Conservation (phyloP, 176 grass and related monocot genomes). For the Phoenix roebelenii region DNA sequence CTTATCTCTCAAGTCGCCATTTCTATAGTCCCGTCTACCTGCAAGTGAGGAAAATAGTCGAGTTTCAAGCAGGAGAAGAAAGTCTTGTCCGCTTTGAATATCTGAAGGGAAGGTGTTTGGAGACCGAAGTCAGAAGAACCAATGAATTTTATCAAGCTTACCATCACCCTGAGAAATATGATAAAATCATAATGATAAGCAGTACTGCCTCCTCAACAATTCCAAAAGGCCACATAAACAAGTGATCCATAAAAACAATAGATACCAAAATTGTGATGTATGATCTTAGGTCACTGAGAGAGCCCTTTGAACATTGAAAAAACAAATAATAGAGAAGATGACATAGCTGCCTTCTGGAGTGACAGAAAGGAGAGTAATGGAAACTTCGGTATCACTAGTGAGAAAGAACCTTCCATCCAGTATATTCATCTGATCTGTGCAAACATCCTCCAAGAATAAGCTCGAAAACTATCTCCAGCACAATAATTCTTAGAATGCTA, state of each 20-base stretch:
- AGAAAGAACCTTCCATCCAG: conserved; percentile 25
- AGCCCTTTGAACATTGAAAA: conserved; percentile 28
- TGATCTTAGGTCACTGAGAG: conserved; percentile 30
- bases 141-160: conserved; percentile 48
- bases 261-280: conserved; percentile 33
- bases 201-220: conserved; percentile 44
- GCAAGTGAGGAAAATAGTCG: conserved; percentile 9
- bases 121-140: conserved; percentile 22
- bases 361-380: conserved; percentile 14
- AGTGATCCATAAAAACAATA: conserved; percentile 40
- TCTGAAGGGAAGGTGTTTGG: conserved; percentile 18
- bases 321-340: conserved; percentile 9
- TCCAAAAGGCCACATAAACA: conserved; percentile 34
- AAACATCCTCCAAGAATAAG: conserved; percentile 29
- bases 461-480: conserved; percentile 26
- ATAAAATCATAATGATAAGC: conserved; percentile 48
- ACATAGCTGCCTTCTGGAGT: conserved; percentile 36
- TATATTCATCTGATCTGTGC: conserved; percentile 26
- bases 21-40: conserved; percentile 61
- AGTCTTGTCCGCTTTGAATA: conserved; percentile 1
- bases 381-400: conserved; percentile 12
- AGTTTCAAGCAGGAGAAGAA: conserved; percentile 6
- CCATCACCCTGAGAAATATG: conserved; percentile 50
- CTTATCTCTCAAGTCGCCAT: conserved; percentile 55
- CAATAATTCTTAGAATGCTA: conserved; percentile 13